A percentile compares a stretch with the other conserved stretches of the same genome.
These are phyloP conservation scores for Neophaeococcomyces aloes DNA, from an alignment of 2,329 filamentous ascomycete genomes.

Conservation along the genomic window DNA sequence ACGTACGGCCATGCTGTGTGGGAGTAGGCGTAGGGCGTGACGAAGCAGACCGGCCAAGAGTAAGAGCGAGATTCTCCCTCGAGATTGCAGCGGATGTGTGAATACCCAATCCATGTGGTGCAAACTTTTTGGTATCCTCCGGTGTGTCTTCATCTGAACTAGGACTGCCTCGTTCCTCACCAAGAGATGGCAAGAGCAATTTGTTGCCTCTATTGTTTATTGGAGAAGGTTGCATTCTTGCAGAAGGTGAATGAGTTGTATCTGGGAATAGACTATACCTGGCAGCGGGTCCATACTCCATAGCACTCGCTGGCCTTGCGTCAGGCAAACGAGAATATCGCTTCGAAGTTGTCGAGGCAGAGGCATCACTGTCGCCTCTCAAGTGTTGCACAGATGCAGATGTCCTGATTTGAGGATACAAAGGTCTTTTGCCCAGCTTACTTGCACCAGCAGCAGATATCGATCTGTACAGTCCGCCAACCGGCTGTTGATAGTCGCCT, in stretches of 20 bases:
- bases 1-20: slow-evolving; percentile 13
- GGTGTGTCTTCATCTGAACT: slow-evolving; percentile 20
- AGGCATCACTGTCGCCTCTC: slow-evolving; percentile 34
- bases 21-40: not conserved
- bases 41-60: not conserved
- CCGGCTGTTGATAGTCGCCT: slow-evolving; percentile 30
- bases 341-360: slow-evolving; percentile 20
- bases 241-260: slow-evolving; percentile 7
- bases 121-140: slow-evolving; percentile 8
- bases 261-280: slow-evolving; percentile 6
- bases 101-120: slow-evolving; percentile 17
- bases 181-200: slow-evolving; percentile 16
- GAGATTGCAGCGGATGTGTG: slow-evolving; percentile 14
- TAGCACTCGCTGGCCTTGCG: slow-evolving; percentile 19
- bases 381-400: slow-evolving; percentile 27
- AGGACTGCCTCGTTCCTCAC: slow-evolving; percentile 17
- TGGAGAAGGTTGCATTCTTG: slow-evolving; percentile 8
- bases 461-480: slow-evolving; percentile 33
- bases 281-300: slow-evolving; percentile 17
- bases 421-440: slow-evolving; percentile 12
- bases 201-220: slow-evolving; percentile 18
- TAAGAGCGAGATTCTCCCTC: slow-evolving; percentile 13
- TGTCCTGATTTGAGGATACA: slow-evolving; percentile 23
- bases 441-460: slow-evolving; percentile 26
- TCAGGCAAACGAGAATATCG: slow-evolving; percentile 18